These are phyloP conservation scores for Gonapodya sp. DNA, from an alignment of 192 early-diverging fungal genomes.

Conservation along the genomic window DNA sequence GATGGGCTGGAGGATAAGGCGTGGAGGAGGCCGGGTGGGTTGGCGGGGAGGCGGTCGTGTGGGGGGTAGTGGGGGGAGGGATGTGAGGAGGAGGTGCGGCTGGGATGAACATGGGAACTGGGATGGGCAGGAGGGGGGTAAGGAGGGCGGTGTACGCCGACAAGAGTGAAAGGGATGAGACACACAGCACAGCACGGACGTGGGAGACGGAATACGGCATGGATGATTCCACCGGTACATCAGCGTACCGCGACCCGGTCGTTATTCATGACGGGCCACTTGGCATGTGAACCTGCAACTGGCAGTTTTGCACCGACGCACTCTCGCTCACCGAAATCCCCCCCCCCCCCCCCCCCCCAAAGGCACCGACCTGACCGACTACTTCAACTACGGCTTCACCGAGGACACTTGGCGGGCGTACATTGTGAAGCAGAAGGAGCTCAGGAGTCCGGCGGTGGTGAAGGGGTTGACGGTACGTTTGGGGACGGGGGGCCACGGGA, in stretches of 20 bases:
- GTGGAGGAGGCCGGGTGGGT: constrained; percentile 84
- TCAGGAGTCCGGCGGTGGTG: constrained; percentile 40
- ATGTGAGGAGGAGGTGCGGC: too few relatives aligned
- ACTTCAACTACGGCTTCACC: constrained; percentile 99
- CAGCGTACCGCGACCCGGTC: too few relatives aligned
- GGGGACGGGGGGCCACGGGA: neutral
- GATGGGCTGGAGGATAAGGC: constrained; percentile 93
- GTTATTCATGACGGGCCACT: neutral
- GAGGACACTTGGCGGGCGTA: constrained; percentile 93
- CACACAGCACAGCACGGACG: too few relatives aligned
- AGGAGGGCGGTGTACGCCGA: too few relatives aligned
- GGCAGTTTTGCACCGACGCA: too few relatives aligned
- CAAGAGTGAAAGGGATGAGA: too few relatives aligned
- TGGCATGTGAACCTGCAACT: constrained; percentile 4
- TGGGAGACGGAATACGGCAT: too few relatives aligned
- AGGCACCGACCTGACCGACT: constrained; percentile 95
- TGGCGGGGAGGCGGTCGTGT: too few relatives aligned
- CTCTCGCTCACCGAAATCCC: too few relatives aligned
- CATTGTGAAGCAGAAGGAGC: constrained; percentile 81
- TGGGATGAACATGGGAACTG: too few relatives aligned
- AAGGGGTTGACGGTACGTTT: neutral
- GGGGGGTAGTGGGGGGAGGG: too few relatives aligned
- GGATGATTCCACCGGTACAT: neutral
- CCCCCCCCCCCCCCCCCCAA: constrained; percentile 33
- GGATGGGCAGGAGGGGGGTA: too few relatives aligned